These are phyloP conservation scores for Naegleria gruberi DNA, from an alignment of 208 protist genomes.

Conservation along the genomic window DNA sequence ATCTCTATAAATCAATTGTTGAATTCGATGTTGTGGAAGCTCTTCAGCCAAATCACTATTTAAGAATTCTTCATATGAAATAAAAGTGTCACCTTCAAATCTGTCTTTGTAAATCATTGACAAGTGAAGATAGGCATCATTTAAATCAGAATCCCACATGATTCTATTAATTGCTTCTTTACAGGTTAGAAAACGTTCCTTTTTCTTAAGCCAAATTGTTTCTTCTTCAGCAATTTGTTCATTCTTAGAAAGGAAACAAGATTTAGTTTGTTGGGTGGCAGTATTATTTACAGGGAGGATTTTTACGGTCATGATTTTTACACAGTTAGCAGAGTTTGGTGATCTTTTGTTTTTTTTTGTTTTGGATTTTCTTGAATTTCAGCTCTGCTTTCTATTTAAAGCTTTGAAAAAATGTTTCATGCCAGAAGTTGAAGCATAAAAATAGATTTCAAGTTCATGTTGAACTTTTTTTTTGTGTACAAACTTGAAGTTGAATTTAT, in stretches of 20 bases:
- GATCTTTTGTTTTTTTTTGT: no score
- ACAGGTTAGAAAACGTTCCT: neutral
- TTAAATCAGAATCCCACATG: neutral
- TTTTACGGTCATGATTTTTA: no score
- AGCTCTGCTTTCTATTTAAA: no score
- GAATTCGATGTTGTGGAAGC: neutral
- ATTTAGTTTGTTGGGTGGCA: no score
- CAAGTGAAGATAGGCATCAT: neutral
- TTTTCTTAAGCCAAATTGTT: neutral
- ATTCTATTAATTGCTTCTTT: neutral
- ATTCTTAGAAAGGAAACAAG: neutral
- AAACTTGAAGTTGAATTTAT: no score
- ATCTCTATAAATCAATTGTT: neutral
- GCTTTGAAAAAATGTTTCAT: no score
- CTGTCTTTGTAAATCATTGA: neutral
- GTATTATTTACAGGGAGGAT: no score
- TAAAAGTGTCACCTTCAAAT: neutral
- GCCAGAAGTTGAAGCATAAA: no score
- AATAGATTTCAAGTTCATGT: no score
- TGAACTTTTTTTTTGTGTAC: no score
- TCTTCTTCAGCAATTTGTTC: neutral
- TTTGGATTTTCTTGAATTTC: no score
- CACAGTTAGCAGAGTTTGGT: no score
- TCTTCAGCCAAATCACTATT: neutral
- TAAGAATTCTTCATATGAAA: neutral